phyloP scores from a whole-genome alignment of 2,329 filamentous ascomycete species.

The Botrytis aclada region DNA sequence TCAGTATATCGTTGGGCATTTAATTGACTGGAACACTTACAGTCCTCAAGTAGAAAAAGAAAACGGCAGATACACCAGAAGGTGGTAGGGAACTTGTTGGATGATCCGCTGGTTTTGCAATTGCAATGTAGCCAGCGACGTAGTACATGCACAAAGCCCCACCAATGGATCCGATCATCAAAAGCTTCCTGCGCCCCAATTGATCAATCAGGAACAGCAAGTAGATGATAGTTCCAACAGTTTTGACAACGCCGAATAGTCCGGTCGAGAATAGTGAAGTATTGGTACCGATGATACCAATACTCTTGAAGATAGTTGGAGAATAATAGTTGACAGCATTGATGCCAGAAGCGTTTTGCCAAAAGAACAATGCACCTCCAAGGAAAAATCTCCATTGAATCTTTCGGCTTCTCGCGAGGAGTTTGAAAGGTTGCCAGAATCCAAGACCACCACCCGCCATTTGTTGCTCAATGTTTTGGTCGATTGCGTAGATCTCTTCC shows the following conservation, averaged over 20 bases:
- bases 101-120: slow-evolving; percentile 24
- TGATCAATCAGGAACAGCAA: slow-evolving; percentile 58
- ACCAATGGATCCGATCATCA: slow-evolving; percentile 29
- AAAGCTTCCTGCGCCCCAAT: slow-evolving; percentile 52
- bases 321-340: slow-evolving; percentile 32
- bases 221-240: slow-evolving; percentile 38
- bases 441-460: slow-evolving; percentile 62
- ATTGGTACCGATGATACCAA: slow-evolving; percentile 29
- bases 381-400: slow-evolving; percentile 12
- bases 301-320: slow-evolving; percentile 27
- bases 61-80: slow-evolving; percentile 57
- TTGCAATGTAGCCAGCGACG: slow-evolving; percentile 30
- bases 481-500: slow-evolving; percentile 69
- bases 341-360: slow-evolving; percentile 31
- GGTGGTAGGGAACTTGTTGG: slow-evolving; percentile 1
- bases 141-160: slow-evolving; percentile 27
- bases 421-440: slow-evolving; percentile 68
- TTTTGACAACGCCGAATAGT: slow-evolving; percentile 27
- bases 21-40: neutral
- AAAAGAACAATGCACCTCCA: slow-evolving; percentile 27
- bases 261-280: slow-evolving; percentile 27
- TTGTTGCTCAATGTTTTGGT: slow-evolving; percentile 65
- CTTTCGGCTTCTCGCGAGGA: neutral
- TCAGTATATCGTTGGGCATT: neutral
- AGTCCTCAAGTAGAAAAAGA: slow-evolving; percentile 74